Evolutionary conservation across 331 rosid genomes (phyloP).

Genomic region (Rosa hybrid): DNA sequence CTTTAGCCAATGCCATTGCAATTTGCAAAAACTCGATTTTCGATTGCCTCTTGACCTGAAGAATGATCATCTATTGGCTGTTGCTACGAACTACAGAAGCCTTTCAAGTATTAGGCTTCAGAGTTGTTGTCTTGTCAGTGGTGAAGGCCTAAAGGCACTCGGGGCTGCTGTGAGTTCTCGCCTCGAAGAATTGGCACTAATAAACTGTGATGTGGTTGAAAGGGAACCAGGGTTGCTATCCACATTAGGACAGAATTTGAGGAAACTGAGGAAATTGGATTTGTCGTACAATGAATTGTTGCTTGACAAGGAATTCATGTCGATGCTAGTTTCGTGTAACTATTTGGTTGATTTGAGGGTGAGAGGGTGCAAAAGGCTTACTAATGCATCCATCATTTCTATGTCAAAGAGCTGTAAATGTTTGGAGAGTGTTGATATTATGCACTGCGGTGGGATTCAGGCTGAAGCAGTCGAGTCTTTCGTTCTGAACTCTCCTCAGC

Average conservation of each 20-base stretch:
- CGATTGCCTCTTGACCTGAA: slow-evolving; percentile 85
- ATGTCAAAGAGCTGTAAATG: slow-evolving; percentile 60
- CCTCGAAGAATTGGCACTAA: slow-evolving; percentile 74
- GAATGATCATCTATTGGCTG: slow-evolving; percentile 63
- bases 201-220: slow-evolving; percentile 84
- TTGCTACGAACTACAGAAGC: slow-evolving; percentile 43
- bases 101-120: slow-evolving; percentile 64
- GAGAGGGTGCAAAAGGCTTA: slow-evolving; percentile 69
- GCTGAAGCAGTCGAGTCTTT: slow-evolving; percentile 51
- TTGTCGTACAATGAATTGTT: slow-evolving; percentile 78
- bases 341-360: slow-evolving; percentile 57
- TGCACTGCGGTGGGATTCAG: slow-evolving; percentile 57
- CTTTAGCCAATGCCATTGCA: slow-evolving; percentile 36
- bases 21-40: slow-evolving; percentile 56
- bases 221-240: slow-evolving; percentile 81
- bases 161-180: slow-evolving; percentile 40
- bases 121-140: slow-evolving; percentile 78
- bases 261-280: slow-evolving; percentile 62
- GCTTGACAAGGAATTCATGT: slow-evolving; percentile 64
- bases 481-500: slow-evolving; percentile 41
- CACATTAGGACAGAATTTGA: slow-evolving; percentile 73
- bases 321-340: slow-evolving; percentile 64
- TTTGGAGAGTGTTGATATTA: slow-evolving; percentile 61
- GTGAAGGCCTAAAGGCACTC: slow-evolving; percentile 75
- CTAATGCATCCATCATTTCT: slow-evolving; percentile 38